Conservation (phyloP, 2,329 filamentous ascomycete genomes). For the Aspergillus phoenicis region DNA sequence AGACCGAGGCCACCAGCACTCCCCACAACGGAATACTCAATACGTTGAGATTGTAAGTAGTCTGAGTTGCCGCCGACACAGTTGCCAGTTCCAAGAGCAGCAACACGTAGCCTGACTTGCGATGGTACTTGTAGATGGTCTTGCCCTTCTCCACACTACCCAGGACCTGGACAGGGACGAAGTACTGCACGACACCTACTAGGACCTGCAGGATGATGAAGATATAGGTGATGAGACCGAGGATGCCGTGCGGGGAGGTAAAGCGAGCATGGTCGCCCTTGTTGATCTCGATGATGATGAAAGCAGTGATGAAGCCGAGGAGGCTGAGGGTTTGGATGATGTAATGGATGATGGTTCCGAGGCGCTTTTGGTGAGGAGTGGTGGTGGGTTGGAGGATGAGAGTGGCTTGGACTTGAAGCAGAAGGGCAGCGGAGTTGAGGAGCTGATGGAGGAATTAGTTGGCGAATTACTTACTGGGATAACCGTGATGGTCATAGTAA, state of each 20-base stretch:
- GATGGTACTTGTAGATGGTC: slow-evolving; percentile 86
- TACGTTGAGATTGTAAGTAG: slow-evolving; percentile 69
- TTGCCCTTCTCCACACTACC: slow-evolving; percentile 80
- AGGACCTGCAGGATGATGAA: slow-evolving; percentile 71
- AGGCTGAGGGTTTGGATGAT: slow-evolving; percentile 63
- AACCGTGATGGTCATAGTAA: slow-evolving; percentile 30
- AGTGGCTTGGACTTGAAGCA: slow-evolving; percentile 76
- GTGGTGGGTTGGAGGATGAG: slow-evolving; percentile 87
- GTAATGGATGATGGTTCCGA: slow-evolving; percentile 67
- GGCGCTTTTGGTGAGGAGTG: slow-evolving; percentile 70
- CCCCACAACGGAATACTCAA: slow-evolving; percentile 77
- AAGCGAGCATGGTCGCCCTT: slow-evolving; percentile 73
- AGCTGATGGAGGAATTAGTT: slow-evolving; percentile 38
- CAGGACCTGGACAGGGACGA: slow-evolving; percentile 66
- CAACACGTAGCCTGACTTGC: slow-evolving; percentile 73
- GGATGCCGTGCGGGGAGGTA: slow-evolving; percentile 75
- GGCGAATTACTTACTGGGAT: neutral
- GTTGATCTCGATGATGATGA: slow-evolving; percentile 65
- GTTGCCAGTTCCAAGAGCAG: slow-evolving; percentile 72
- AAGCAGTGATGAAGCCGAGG: slow-evolving; percentile 42
- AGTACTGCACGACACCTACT: slow-evolving; percentile 83
- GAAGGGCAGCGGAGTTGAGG: slow-evolving; percentile 65
- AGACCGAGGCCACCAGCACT: slow-evolving; percentile 63
- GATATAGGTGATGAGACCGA: slow-evolving; percentile 76
- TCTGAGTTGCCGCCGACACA: slow-evolving; percentile 73